phyloP scores from a whole-genome alignment of 2,329 filamentous ascomycete genomes.

The Fusarium sp. region DNA sequence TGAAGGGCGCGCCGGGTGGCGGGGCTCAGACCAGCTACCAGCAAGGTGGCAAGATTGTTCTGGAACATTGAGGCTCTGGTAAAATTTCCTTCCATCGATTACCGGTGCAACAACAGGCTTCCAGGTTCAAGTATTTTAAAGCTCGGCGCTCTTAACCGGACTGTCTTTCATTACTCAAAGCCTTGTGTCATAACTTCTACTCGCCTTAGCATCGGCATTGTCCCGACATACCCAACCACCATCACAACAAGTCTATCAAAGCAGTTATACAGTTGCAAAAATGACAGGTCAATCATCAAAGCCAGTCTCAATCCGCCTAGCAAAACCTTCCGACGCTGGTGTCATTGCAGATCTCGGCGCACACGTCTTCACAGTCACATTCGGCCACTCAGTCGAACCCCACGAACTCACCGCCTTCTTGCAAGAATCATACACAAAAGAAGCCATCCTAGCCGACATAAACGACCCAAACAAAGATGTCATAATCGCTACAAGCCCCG shows the following conservation, averaged over 20 bases:
- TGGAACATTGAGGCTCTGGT: not conserved
- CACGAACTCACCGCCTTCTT: constrained; percentile 54
- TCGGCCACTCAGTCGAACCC: constrained; percentile 56
- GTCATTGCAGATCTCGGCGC: constrained; percentile 52
- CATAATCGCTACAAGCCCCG: constrained; percentile 38
- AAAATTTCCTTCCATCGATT: not conserved
- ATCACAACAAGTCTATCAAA: not conserved
- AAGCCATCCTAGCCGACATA: constrained; percentile 47
- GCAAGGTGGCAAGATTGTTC: constrained; percentile 5
- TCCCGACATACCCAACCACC: not conserved
- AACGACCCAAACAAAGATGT: constrained; percentile 44
- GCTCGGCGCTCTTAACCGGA: not conserved
- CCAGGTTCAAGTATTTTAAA: not conserved
- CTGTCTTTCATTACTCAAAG: not conserved
- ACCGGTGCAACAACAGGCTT: too few relatives aligned
- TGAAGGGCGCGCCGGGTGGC: constrained; percentile 15
- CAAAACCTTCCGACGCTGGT: constrained; percentile 4
- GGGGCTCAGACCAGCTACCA: not conserved
- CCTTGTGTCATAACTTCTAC: not conserved
- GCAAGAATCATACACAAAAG: constrained; percentile 52
- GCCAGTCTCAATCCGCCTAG: constrained; percentile 10
- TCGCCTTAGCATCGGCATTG: not conserved
- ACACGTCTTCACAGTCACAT: constrained; percentile 54
- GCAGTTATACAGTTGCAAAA: not conserved
- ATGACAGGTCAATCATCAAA: constrained; percentile 10